Percentiles rank a stretch among this genome's conserved stretches.
These are phyloP conservation scores for Perilla frutescens DNA, from an alignment of 257 asterid genomes.

Conservation along the genomic window DNA sequence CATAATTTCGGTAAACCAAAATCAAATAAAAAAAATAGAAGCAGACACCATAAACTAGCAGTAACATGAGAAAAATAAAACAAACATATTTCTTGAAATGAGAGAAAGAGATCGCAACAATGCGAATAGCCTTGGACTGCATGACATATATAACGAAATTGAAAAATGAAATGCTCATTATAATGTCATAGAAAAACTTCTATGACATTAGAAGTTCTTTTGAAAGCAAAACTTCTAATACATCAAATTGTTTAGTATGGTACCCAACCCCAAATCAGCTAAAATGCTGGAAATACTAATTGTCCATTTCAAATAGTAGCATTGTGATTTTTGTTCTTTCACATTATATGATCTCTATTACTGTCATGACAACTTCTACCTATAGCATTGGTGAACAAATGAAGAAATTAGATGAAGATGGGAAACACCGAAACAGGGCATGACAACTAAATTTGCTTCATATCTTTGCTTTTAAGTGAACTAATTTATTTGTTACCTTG, in stretches of 20 bases:
- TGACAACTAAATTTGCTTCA: no score
- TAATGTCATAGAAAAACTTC: no score
- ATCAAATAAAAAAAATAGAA: no score
- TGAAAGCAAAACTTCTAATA: constrained; percentile 83
- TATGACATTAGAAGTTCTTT: constrained; percentile 71
- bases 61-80: no score
- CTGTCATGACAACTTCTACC: constrained; percentile 11
- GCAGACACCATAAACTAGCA: no score
- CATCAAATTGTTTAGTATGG: constrained; percentile 80
- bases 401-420: constrained; percentile 4
- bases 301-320: constrained; percentile 84
- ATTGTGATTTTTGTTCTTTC: constrained; percentile 32
- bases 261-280: constrained; percentile 85
- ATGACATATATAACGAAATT: no score
- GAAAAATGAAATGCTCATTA: no score
- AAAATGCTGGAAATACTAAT: constrained; percentile 80
- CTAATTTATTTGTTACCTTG: neutral
- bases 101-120: no score
- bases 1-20: no score
- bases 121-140: no score
- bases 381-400: constrained; percentile 27
- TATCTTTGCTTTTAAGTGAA: neutral
- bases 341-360: constrained; percentile 15
- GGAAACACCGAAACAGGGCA: constrained; percentile 20
- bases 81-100: no score